A percentile compares a stretch with the other conserved stretches of the same genome.
phyloP scores from a whole-genome alignment of 2,329 filamentous ascomycete species.

The Diplodia corticola region DNA sequence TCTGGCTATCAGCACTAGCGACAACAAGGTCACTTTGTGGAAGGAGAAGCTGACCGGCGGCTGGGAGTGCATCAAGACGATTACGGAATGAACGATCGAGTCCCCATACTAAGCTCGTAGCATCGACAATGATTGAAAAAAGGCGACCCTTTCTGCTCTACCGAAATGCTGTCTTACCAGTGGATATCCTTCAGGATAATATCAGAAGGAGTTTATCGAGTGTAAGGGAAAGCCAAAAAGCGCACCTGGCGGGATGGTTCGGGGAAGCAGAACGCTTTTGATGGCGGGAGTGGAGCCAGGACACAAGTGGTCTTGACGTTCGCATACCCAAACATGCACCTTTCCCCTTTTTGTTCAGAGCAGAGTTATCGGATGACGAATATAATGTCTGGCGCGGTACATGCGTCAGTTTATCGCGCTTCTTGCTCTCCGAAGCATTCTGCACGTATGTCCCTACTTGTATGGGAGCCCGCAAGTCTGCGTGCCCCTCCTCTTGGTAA shows the following conservation, averaged over 20 bases:
- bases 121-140: background rate
- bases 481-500: background rate
- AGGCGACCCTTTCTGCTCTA: background rate
- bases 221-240: background rate
- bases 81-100: slow-evolving; percentile 68
- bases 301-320: background rate
- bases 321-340: slow-evolving; percentile 12
- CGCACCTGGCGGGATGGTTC: background rate
- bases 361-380: background rate
- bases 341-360: background rate
- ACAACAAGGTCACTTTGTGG: slow-evolving; percentile 97
- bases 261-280: background rate
- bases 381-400: slow-evolving; percentile 1
- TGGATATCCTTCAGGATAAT: background rate
- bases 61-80: slow-evolving; percentile 96
- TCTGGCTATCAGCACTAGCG: slow-evolving; percentile 85
- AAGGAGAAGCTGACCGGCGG: slow-evolving; percentile 96
- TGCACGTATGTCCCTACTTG: background rate
- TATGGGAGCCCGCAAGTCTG: background rate
- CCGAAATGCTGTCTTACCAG: background rate
- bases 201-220: slow-evolving; percentile 2
- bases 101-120: background rate
- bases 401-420: background rate
- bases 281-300: slow-evolving; percentile 4
- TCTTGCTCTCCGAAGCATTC: background rate